Evolutionary conservation across 208 protist species (phyloP).

Genomic region (Acanthamoeba royreba): DNA sequence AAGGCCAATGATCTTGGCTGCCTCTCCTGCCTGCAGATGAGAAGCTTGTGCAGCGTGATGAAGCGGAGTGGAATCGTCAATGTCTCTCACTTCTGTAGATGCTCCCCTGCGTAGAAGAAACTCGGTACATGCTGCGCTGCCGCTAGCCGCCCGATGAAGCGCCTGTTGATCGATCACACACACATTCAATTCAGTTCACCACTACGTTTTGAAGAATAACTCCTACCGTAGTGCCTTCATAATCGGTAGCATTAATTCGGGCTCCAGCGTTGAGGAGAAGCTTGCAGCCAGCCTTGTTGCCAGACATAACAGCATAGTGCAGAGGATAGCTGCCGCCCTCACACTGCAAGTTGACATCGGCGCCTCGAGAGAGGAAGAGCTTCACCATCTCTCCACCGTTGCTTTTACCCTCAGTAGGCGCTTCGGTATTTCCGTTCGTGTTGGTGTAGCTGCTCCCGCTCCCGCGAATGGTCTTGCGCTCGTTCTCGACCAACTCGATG

Average conservation of each 20-base stretch:
- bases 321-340: neutral
- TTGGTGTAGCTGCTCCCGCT: neutral
- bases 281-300: neutral
- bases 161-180: too few species aligned
- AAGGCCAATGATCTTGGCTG: neutral
- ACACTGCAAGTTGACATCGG: neutral
- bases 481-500: neutral
- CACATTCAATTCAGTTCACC: too few species aligned
- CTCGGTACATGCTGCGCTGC: neutral
- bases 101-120: neutral
- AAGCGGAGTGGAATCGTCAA: neutral
- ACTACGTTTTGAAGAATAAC: too few species aligned
- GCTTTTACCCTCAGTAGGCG: too few species aligned
- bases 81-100: neutral
- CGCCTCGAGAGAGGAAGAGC: neutral
- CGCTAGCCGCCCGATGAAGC: neutral
- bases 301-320: neutral
- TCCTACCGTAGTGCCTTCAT: neutral
- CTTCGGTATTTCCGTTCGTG: neutral
- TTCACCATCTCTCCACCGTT: neutral
- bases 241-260: neutral
- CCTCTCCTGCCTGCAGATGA: neutral
- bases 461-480: neutral
- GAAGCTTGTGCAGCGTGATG: neutral
- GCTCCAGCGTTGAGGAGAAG: neutral